phyloP scores from a whole-genome alignment of 2,329 filamentous ascomycete genomes.

The Immersiporthe knoxdaviesiana region DNA sequence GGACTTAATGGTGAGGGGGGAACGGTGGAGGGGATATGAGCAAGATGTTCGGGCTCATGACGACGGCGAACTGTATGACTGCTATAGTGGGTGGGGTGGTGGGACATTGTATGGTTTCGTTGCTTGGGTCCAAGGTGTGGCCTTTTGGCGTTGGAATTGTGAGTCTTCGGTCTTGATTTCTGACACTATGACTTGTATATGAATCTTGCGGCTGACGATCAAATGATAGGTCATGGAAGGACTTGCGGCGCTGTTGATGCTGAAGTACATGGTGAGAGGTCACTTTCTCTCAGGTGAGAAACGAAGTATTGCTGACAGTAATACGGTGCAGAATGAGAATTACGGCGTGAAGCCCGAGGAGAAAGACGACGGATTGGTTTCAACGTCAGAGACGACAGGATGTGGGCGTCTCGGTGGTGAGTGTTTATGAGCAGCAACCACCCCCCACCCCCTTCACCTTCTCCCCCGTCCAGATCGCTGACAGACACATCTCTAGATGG shows the following conservation, averaged over 20 bases:
- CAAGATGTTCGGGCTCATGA: conserved; percentile 55
- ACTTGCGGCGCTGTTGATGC: conserved; percentile 37
- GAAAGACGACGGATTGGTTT: not conserved
- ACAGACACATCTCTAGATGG: conserved; percentile 28
- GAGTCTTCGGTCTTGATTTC: conserved; percentile 9
- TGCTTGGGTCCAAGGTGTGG: conserved; percentile 50
- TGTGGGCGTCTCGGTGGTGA: conserved; percentile 24
- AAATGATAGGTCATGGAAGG: conserved; percentile 34
- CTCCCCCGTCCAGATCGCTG: not conserved
- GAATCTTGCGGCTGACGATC: not conserved
- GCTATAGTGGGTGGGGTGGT: conserved; percentile 55
- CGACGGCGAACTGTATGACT: conserved; percentile 54
- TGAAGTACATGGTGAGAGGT: conserved; percentile 35
- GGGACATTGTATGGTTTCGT: conserved; percentile 52
- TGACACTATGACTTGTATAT: no score
- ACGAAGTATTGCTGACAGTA: not conserved
- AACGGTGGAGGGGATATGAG: conserved; percentile 44
- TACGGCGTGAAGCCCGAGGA: conserved; percentile 18
- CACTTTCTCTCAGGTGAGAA: no score
- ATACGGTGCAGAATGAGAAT: conserved; percentile 27
- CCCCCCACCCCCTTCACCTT: no score
- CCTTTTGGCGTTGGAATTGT: conserved; percentile 52
- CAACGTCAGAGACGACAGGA: not conserved
- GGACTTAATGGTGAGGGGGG: conserved; percentile 39
- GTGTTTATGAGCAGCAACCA: not conserved